Evolutionary conservation across 2,329 filamentous ascomycete species (phyloP).

Genomic region (Penicillium psychrosexuale): DNA sequence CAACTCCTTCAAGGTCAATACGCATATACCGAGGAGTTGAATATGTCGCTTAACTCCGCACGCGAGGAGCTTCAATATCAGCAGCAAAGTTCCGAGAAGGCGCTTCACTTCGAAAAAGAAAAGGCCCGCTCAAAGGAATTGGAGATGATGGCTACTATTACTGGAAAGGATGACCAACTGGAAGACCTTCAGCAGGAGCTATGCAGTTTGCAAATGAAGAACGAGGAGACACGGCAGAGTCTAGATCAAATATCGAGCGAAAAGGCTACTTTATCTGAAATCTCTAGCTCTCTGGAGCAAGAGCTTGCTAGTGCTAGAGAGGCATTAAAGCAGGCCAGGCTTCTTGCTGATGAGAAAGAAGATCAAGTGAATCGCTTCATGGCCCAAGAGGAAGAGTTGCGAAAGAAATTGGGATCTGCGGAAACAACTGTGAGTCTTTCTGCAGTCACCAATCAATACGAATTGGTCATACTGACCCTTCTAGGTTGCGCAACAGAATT

Average conservation of each 20-base stretch:
- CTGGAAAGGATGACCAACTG: constrained; percentile 46
- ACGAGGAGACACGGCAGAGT: constrained; percentile 18
- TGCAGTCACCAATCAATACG: background rate
- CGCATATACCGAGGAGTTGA: constrained; percentile 38
- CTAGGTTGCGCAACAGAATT: constrained; percentile 27
- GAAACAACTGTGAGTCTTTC: constrained; percentile 24
- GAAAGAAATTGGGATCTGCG: constrained; percentile 15
- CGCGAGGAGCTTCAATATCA: constrained; percentile 40
- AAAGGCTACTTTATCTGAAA: constrained; percentile 23
- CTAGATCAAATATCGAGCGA: constrained; percentile 25
- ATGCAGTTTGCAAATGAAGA: constrained; percentile 21
- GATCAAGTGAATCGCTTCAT: constrained; percentile 25
- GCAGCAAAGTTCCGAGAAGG: constrained; percentile 32
- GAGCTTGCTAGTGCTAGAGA: constrained; percentile 25
- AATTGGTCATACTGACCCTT: constrained; percentile 7
- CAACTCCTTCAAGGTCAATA: constrained; percentile 39
- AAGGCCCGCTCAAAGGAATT: constrained; percentile 40
- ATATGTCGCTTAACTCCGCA: constrained; percentile 30
- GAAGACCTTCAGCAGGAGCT: constrained; percentile 43
- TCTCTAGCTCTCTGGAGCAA: constrained; percentile 21
- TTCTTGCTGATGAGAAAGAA: constrained; percentile 24
- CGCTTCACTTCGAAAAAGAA: constrained; percentile 26
- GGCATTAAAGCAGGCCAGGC: constrained; percentile 20
- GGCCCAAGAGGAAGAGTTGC: constrained; percentile 20
- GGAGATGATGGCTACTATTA: constrained; percentile 41